Evolutionary conservation across 2,329 filamentous ascomycete genomes (phyloP), one percentile per base, ranked within the genome.

Genomic region (Atkinsonella hypoxylon): DNA sequence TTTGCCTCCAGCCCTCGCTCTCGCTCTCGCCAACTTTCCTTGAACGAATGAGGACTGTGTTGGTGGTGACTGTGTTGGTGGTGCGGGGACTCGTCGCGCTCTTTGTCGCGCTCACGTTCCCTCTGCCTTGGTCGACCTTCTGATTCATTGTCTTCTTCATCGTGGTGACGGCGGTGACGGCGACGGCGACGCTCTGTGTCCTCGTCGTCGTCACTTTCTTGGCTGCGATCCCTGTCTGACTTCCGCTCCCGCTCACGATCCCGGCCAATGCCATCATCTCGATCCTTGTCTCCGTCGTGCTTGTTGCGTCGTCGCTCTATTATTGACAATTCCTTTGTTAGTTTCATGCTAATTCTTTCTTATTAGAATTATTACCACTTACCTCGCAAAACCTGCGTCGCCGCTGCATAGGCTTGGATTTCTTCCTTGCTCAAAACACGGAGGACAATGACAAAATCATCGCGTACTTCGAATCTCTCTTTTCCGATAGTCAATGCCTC

Each of bases 401-500:
- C 85, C 55, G 83, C 78, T 12, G 89, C 89, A 62, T 95, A 89
- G 34, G 81, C 83, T 66, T 95, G 85, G 51, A 97, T 95, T 62
- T 97, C 89, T 58, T 94, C 87, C 66, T 86, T 87, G 45, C 81
- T 87, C 63, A 97, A 67, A 8, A 96, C 91, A 51, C 90, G 77
- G 51, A 97, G 74, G 2, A 96, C 89, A 64, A 96, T 95, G 53
- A 97, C 89, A 65, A 89, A 94, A 61, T 95, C 89, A 53, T 89
- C 80, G n/a, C 89, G 80, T 59, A 94, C 87, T 67, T 97, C 91
- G 58, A 86, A 97, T 31, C 91, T 78, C 70, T 96, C 90, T 59
- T 93, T 87, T n/a, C 87, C 86, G 54, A 87, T 78, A 52, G 87
- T 85, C 45, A 97, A 70, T 0, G 90, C 89, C 58, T 91, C 86